Conservation (phyloP, 192 early-diverging fungal genomes). For the Entomortierella lignicola region DNA sequence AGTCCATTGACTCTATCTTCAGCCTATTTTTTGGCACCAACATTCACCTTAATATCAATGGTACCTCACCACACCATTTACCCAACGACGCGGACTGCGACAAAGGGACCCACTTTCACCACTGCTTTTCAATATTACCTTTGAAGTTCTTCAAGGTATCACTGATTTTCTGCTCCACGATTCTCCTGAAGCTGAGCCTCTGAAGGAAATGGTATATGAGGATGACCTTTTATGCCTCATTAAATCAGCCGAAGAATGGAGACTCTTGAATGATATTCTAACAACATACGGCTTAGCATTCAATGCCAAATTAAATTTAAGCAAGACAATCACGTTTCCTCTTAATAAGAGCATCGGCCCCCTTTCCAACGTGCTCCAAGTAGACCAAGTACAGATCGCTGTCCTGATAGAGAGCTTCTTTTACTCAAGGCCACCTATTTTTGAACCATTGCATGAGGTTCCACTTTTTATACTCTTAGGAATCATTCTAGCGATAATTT, state of each 20-base stretch:
- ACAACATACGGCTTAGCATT: slow-evolving; percentile 12
- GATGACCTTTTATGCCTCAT: no score
- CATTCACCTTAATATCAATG: slow-evolving; percentile 41
- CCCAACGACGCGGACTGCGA: slow-evolving; percentile 32
- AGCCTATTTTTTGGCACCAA: slow-evolving; percentile 35
- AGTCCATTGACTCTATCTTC: not conserved
- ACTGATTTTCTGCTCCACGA: not conserved
- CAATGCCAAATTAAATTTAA: slow-evolving; percentile 34
- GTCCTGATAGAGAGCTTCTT: no score
- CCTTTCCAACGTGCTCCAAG: not conserved
- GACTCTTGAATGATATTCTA: not conserved
- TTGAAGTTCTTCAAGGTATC: slow-evolving; percentile 24
- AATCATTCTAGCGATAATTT: no score
- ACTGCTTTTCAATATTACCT: slow-evolving; percentile 39
- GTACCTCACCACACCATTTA: not conserved
- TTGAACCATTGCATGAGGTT: no score
- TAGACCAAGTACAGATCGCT: slow-evolving; percentile 5
- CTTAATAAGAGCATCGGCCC: not conserved
- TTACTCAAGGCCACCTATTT: no score
- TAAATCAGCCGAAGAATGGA: slow-evolving; percentile 11
- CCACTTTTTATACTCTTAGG: no score
- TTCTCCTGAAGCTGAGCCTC: not conserved
- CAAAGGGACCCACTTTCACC: slow-evolving; percentile 51
- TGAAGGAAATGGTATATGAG: slow-evolving; percentile 24
- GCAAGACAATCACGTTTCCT: slow-evolving; percentile 35